A percentile compares a stretch with the other conserved stretches of the same genome.
Evolutionary conservation across 805 yeast genomes (phyloP).

Genomic region (Schizosaccharomyces japonicus): DNA sequence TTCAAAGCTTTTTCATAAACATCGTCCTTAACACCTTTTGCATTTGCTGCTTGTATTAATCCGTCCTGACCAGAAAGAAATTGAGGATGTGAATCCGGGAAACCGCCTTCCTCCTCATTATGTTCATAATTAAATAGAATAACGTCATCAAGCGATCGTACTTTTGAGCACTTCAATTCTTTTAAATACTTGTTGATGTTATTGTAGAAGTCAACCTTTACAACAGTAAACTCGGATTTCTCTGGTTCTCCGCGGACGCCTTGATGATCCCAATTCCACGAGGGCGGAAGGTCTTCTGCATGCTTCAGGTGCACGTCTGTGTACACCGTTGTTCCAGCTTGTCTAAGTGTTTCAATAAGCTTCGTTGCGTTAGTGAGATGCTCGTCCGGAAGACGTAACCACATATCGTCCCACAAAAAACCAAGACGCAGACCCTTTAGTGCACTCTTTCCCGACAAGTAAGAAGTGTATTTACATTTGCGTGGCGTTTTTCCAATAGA

Average conservation of each 20-base stretch:
- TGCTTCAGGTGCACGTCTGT: no score
- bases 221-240: background rate
- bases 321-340: background rate
- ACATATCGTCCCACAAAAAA: background rate
- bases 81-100: background rate
- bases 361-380: background rate
- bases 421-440: background rate
- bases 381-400: no score
- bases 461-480: background rate
- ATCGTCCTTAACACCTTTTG: background rate
- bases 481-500: background rate
- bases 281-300: background rate
- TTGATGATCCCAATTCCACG: background rate
- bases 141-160: background rate
- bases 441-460: background rate
- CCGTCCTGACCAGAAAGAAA: background rate
- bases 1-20: background rate
- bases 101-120: background rate
- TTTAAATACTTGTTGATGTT: no score
- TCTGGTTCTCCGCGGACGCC: no score
- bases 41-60: background rate
- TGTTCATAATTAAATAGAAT: no score
- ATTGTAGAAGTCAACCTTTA: background rate
- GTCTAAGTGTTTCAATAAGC: background rate
- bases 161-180: background rate